These are phyloP conservation scores for Amanita pallidorosea DNA, from an alignment of 768 basidiomycete species.

Conservation along the genomic window DNA sequence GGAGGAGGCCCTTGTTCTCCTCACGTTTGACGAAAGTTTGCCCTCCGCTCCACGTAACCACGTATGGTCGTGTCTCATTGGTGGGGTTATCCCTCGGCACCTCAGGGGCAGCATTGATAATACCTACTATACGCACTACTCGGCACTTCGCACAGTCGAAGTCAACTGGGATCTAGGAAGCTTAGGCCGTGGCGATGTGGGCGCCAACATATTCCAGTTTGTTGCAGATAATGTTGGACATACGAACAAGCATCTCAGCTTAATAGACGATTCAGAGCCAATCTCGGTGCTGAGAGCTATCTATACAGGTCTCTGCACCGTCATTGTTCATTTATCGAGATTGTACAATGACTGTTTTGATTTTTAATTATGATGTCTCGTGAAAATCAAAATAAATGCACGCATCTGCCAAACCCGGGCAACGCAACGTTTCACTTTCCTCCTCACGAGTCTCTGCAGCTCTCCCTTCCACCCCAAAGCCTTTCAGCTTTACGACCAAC, in stretches of 20 bases:
- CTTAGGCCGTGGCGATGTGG: slow-evolving; percentile 48
- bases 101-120: slow-evolving; percentile 35
- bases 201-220: slow-evolving; percentile 43
- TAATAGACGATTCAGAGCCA: too few relatives aligned
- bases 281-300: too few relatives aligned
- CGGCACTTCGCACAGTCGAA: slow-evolving; percentile 41
- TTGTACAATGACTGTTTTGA: too few relatives aligned
- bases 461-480: not conserved
- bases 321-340: too few relatives aligned
- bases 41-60: slow-evolving; percentile 31
- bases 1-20: slow-evolving; percentile 40
- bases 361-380: too few relatives aligned
- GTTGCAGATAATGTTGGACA: slow-evolving; percentile 24
- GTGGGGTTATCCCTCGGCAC: slow-evolving; percentile 29
- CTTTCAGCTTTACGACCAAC: not conserved
- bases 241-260: not conserved
- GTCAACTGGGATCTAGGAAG: slow-evolving; percentile 53
- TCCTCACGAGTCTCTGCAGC: too few relatives aligned
- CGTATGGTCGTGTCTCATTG: slow-evolving; percentile 31
- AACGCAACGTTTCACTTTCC: too few relatives aligned
- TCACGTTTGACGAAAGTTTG: slow-evolving; percentile 55
- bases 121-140: slow-evolving; percentile 55
- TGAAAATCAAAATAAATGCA: too few relatives aligned
- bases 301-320: too few relatives aligned
- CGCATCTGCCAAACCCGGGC: too few relatives aligned